Percentiles rank a stretch among this genome's conserved stretches.
Evolutionary conservation across 352 stramenopile species (phyloP).

Genomic region (Globisporangium recalcitrans): DNA sequence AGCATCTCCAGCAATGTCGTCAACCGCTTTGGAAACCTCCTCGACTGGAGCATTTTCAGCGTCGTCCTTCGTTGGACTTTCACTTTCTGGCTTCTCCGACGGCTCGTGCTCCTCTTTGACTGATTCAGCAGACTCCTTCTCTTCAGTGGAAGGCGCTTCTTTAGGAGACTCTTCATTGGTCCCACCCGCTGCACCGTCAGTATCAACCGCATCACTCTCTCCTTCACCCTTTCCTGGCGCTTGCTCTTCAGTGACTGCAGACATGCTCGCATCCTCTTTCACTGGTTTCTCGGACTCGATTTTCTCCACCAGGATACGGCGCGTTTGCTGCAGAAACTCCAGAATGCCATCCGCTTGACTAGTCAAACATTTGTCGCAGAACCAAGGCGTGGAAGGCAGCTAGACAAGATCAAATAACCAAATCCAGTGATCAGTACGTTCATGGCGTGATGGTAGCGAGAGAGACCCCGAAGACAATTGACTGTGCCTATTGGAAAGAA

Average conservation of each 20-base stretch:
- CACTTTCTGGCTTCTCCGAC: background rate
- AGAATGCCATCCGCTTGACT: conserved; percentile 54
- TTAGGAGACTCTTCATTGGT: background rate
- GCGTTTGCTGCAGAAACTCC: conserved; percentile 61
- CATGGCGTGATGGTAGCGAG: background rate
- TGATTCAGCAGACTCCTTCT: background rate
- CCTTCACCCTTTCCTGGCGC: background rate
- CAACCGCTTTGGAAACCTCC: background rate
- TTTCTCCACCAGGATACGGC: conserved; percentile 41
- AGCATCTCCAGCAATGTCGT: background rate
- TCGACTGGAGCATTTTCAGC: background rate
- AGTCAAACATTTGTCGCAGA: conserved; percentile 51
- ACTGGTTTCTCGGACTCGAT: conserved; percentile 19
- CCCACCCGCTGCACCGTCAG: background rate
- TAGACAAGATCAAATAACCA: background rate
- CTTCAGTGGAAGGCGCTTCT: background rate
- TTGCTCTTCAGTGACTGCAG: background rate
- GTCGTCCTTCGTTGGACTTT: background rate
- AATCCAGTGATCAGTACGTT: background rate
- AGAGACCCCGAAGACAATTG: background rate
- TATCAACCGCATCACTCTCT: background rate
- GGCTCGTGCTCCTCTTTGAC: background rate
- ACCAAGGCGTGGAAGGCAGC: conserved; percentile 29
- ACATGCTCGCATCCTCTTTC: conserved; percentile 11
- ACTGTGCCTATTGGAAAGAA: background rate